Base-by-base conservation (phyloP, 257 asterid species). In the Solanum clarkiae region DNA sequence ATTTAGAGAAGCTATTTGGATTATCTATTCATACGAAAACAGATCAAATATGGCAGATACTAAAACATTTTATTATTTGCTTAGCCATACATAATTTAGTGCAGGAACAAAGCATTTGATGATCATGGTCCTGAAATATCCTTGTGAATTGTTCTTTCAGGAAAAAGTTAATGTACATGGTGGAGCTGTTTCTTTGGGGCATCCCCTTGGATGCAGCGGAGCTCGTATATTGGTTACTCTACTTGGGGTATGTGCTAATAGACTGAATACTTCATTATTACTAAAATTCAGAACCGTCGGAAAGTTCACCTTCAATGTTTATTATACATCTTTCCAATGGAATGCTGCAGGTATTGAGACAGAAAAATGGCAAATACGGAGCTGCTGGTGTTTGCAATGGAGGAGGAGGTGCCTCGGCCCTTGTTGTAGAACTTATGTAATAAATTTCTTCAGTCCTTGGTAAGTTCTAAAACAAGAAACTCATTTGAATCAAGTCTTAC, bases 191-290 rank as follows among this genome's bases (percentile, higher is more conserved):
- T 89, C 98, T n/a, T 89, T 96, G 88, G 99, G 99, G 51, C 99
- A 96, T 86, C 99, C 99, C 84, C 97, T 96, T 7, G 99, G 99
- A 47, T 96, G 99, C 92, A 96, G 99, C 88, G 99, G 99, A 83
- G 99, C 99, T 53, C 98, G 99, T 87, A 93, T 96, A 87, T 86
- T 96, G 91, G 97, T 93, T 86, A 90, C 99, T 63, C 99, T 96
- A 84, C 86, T 96, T 89, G 99, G 99, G 97, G 99, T 96, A 92
- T 80, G 93, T 81, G 42, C 55, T 70, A 84, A 55, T 12, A 42
- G 29, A 56, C 54, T 18, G 36, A 45, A 70, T 40, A 40, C 80
- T 40, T 42, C 16, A 71, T 26, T 18, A 42, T 60, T 18, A 71
- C 36, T n/a, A 4, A 42, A 42, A 71, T 42, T 20, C 80, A 42